Percentiles rank a stretch among this genome's conserved stretches.
phyloP scores from a whole-genome alignment of 176 grass and related monocot species.

The Cenchrus fungigraminus region DNA sequence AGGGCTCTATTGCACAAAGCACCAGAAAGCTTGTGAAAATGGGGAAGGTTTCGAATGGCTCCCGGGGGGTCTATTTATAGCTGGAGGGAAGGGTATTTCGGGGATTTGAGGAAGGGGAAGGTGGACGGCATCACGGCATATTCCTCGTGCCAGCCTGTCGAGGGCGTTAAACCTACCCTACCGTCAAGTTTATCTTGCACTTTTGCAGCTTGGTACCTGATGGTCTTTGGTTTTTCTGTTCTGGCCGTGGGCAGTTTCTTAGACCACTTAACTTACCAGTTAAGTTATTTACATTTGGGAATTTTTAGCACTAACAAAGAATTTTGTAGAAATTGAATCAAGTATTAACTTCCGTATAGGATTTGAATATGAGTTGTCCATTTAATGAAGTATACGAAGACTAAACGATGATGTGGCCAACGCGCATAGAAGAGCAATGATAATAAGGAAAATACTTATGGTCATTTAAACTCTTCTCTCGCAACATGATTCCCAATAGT shows the following conservation, averaged over 20 bases:
- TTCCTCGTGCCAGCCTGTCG: conserved; percentile 44
- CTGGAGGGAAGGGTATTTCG: neutral
- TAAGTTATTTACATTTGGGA: neutral
- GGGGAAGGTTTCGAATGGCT: conserved; percentile 4
- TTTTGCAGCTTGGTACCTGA: neutral
- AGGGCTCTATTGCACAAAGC: neutral
- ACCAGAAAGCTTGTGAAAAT: neutral
- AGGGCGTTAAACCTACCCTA: neutral
- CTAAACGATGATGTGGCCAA: too few relatives aligned
- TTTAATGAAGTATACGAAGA: too few relatives aligned
- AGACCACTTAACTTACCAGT: neutral
- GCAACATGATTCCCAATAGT: too few relatives aligned
- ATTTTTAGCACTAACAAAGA: too few relatives aligned
- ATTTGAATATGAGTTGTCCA: too few relatives aligned
- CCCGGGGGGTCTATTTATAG: conserved; percentile 41
- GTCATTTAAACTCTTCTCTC: too few relatives aligned
- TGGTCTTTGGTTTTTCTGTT: rapidly evolving
- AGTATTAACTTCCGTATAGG: too few relatives aligned
- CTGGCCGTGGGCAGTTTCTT: neutral
- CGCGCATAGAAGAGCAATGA: too few relatives aligned
- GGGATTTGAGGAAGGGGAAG: neutral
- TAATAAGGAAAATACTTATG: too few relatives aligned
- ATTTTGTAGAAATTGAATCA: too few relatives aligned
- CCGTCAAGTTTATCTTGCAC: neutral
- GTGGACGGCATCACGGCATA: conserved; percentile 42